Base-by-base conservation (phyloP, 768 basidiomycete species). In the Phylloporus arenicola region DNA sequence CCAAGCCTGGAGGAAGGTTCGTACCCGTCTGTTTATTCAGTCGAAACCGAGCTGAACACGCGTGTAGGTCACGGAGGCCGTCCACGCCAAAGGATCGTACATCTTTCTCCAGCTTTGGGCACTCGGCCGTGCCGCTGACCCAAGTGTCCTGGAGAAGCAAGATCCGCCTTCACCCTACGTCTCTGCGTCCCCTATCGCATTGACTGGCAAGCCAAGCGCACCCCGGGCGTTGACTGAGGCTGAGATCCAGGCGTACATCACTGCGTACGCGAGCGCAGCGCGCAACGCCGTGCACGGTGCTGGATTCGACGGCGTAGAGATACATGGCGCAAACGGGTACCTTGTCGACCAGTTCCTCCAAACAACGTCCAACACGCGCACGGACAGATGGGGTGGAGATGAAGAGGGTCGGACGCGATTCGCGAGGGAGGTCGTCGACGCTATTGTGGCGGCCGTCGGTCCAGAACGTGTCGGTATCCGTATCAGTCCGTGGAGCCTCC, bases 381-480 rank as follows among this genome's bases (percentile, higher is more conserved):
- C 75, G 7, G 85, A 88, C 60, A 68, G 74, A 40, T 90, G 84
- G 62, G 87, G 87, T 0, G 87, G 88, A 2, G 76, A 75, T 40
- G 66, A 86, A 25, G 78, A 83, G 61, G 78, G 77, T 49, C 71
- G 88, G 6, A 68, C 73, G 1, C 71, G 78, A 24, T 87, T 89
- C 61, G 58, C 65, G 0, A 65, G 83, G 6, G 80, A 83, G 51
- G 69, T 84, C 34, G 60, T 80, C 7, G 71, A 77, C 31, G 80
- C 78, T 2, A 66, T 86, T 1, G 69, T 67, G 3, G 61, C 71
- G 0, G 75, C 76, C 1, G 65, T 87, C 27, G 85, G 86, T 0
- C 62, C 70, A 24, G 74, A 79, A 20, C 72, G 72, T n/a, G 72
- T 77, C 1, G 81, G 68, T 0, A 68, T 88, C 37, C 72, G 84